A percentile compares a stretch with the other conserved stretches of the same genome.
Conservation (phyloP, 2,329 filamentous ascomycete species). For the Alternaria sp. region DNA sequence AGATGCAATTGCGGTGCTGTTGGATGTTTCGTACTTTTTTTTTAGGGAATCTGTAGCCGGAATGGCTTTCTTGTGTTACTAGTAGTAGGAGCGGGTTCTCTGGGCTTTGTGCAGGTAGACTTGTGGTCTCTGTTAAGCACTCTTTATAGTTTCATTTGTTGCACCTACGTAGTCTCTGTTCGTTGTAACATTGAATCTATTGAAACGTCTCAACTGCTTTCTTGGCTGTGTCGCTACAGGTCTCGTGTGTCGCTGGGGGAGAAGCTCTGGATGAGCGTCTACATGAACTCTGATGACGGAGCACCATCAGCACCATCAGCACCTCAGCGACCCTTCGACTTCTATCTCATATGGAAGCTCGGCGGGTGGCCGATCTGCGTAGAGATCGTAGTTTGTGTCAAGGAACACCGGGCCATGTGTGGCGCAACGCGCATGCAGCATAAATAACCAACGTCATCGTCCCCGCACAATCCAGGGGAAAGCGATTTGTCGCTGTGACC, state of each 20-base stretch:
- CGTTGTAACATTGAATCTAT: neutral
- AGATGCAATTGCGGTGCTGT: neutral
- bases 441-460: neutral
- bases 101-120: neutral
- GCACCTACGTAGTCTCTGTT: neutral
- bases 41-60: neutral
- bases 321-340: no score
- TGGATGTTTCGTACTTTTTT: neutral
- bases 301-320: no score
- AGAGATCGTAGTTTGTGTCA: neutral
- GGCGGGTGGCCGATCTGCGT: neutral
- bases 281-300: neutral
- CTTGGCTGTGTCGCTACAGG: neutral
- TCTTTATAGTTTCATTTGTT: neutral
- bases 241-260: neutral
- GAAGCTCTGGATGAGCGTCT: neutral
- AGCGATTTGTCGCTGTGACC: neutral
- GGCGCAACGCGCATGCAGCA: neutral
- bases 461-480: neutral
- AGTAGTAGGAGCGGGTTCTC: neutral
- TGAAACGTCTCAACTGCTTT: neutral
- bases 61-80: neutral
- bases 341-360: no score
- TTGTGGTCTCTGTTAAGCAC: neutral
- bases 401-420: neutral